phyloP scores from a whole-genome alignment of 2,329 filamentous ascomycete species.

The Sclerotinia glacialis region DNA sequence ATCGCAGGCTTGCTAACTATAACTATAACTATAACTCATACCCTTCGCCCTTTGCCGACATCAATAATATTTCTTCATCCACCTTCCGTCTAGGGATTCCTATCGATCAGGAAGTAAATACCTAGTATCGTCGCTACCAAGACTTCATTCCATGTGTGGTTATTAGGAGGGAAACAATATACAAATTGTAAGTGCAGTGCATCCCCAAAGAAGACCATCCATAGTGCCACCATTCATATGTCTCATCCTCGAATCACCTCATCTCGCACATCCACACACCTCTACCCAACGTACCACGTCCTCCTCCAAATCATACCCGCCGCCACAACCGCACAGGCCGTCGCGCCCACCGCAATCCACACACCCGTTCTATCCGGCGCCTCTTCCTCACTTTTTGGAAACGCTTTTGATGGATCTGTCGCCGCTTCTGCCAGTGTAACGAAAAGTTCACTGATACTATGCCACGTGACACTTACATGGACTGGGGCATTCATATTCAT shows the following conservation, averaged over 20 bases:
- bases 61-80: background rate
- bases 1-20: background rate
- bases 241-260: background rate
- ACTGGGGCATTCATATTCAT: conserved; percentile 87
- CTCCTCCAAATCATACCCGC: conserved; percentile 63
- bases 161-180: background rate
- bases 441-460: conserved; percentile 89
- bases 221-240: background rate
- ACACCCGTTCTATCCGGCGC: conserved; percentile 77
- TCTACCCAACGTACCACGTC: conserved; percentile 33
- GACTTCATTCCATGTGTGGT: background rate
- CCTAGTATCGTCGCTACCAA: background rate
- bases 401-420: conserved; percentile 82
- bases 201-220: background rate
- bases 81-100: background rate
- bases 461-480: conserved; percentile 94
- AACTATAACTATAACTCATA: background rate
- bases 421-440: conserved; percentile 88
- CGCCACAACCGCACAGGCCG: conserved; percentile 59
- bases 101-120: background rate
- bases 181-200: no score
- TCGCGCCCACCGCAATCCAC: conserved; percentile 80
- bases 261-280: no score
- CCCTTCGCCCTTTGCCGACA: no score
- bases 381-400: conserved; percentile 86